Evolutionary conservation across 305 asterid genomes (phyloP).

Genomic region (Rubia tinctorum): DNA sequence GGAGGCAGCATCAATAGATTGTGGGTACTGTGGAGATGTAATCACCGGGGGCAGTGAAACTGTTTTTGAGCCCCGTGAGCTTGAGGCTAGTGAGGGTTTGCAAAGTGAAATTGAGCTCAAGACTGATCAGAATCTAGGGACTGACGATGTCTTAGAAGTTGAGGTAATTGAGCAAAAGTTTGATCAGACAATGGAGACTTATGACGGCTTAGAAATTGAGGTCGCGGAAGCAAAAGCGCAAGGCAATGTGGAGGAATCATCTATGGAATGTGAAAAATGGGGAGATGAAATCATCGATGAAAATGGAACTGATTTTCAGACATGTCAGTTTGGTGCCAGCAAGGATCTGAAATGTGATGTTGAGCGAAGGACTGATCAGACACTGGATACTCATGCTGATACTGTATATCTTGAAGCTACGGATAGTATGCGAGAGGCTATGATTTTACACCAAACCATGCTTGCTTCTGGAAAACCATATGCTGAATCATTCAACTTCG

Average conservation of each 20-base stretch:
- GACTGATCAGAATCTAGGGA: background rate
- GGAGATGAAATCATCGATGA: constrained; percentile 3
- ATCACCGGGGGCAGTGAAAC: too few relatives aligned
- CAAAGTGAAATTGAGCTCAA: background rate
- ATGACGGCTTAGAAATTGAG: background rate
- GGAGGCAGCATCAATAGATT: background rate
- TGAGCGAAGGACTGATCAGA: constrained; percentile 27
- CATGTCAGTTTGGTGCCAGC: constrained; percentile 20
- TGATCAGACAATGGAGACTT: background rate
- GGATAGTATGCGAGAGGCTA: constrained; percentile 21
- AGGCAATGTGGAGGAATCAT: background rate
- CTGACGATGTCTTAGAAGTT: background rate
- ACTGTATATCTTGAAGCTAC: constrained; percentile 13
- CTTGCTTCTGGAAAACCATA: constrained; percentile 37
- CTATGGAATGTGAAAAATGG: background rate
- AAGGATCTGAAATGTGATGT: constrained; percentile 26
- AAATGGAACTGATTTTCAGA: constrained; percentile 20
- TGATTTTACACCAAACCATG: constrained; percentile 38
- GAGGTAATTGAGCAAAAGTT: background rate
- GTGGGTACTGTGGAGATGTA: background rate
- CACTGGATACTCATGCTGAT: constrained; percentile 20
- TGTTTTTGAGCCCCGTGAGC: background rate
- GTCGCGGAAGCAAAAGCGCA: background rate
- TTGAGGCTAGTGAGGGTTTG: background rate
- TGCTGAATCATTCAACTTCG: constrained; percentile 33